These are phyloP conservation scores for Porodaedalea pini DNA, from an alignment of 1,284 basidiomycete genomes.

Conservation along the genomic window DNA sequence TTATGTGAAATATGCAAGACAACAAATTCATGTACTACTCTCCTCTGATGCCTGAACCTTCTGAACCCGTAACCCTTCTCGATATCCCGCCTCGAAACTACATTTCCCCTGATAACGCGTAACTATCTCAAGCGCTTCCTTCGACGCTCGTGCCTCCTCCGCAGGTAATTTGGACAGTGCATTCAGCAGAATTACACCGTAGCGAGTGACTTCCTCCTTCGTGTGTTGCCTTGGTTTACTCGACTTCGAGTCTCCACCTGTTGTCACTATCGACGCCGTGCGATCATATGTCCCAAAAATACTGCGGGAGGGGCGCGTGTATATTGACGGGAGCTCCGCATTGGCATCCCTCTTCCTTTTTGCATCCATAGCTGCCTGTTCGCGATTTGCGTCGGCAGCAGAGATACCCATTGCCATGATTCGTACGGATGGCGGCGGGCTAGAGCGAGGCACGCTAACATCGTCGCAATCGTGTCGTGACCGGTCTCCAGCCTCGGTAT, in stretches of 20 bases:
- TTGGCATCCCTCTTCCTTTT: not conserved
- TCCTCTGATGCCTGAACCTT: not conserved
- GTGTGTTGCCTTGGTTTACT: not conserved
- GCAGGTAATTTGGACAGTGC: constrained; percentile 2
- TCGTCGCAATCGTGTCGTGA: constrained; percentile 2
- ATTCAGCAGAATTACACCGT: not conserved
- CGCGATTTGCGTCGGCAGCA: not conserved
- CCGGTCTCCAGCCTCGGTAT: not conserved
- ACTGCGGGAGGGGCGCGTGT: not conserved
- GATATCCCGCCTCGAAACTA: constrained; percentile 1
- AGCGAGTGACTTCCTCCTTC: not conserved
- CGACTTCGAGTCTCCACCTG: not conserved
- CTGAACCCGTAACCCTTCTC: not conserved
- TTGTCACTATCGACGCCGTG: not conserved
- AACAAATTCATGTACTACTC: no score
- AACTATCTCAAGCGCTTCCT: not conserved
- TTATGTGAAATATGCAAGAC: no score
- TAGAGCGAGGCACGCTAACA: constrained; percentile 3
- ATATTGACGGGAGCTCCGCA: not conserved
- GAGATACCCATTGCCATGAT: not conserved
- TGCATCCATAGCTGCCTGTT: not conserved
- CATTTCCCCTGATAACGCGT: constrained; percentile 1
- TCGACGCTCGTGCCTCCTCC: not conserved
- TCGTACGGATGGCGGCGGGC: constrained; percentile 8
- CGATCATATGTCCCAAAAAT: not conserved